phyloP scores from a whole-genome alignment of 257 asterid species.

The Verbena officinalis region DNA sequence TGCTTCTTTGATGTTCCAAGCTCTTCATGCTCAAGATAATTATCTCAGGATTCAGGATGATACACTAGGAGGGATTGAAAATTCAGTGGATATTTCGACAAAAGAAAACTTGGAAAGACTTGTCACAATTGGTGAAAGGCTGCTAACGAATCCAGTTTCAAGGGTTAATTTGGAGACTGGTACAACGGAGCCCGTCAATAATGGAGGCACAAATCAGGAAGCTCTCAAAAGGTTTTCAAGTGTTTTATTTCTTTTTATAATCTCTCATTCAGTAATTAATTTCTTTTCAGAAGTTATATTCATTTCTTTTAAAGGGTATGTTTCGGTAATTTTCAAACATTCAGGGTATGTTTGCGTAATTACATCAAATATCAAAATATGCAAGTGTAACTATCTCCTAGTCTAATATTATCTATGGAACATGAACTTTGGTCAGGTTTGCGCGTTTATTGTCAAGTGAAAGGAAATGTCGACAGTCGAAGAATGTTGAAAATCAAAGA shows the following conservation, averaged over 20 bases:
- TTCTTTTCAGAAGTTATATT: too few species aligned
- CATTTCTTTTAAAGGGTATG: too few species aligned
- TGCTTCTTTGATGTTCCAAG: constrained; percentile 44
- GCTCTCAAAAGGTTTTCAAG: constrained; percentile 56
- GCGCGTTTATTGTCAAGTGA: constrained; percentile 43
- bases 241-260: too few species aligned
- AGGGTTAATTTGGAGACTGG: constrained; percentile 49
- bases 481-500: background rate
- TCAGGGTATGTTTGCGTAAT: too few species aligned
- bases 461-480: constrained; percentile 33
- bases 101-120: constrained; percentile 50
- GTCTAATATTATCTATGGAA: too few species aligned
- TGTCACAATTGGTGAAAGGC: constrained; percentile 39
- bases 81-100: constrained; percentile 50
- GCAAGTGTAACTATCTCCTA: too few species aligned
- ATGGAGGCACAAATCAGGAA: constrained; percentile 47
- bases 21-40: constrained; percentile 40
- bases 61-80: constrained; percentile 40
- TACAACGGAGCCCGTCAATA: constrained; percentile 36
- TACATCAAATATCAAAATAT: too few species aligned
- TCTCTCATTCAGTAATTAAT: too few species aligned
- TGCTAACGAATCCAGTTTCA: constrained; percentile 43
- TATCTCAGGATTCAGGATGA: constrained; percentile 73
- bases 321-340: too few species aligned
- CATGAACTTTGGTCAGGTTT: constrained; percentile 39